Evolutionary conservation across 1,139 yeast species (phyloP), one percentile per base, ranked within the genome.

Genomic region (Protomyces lactucae-debilis): DNA sequence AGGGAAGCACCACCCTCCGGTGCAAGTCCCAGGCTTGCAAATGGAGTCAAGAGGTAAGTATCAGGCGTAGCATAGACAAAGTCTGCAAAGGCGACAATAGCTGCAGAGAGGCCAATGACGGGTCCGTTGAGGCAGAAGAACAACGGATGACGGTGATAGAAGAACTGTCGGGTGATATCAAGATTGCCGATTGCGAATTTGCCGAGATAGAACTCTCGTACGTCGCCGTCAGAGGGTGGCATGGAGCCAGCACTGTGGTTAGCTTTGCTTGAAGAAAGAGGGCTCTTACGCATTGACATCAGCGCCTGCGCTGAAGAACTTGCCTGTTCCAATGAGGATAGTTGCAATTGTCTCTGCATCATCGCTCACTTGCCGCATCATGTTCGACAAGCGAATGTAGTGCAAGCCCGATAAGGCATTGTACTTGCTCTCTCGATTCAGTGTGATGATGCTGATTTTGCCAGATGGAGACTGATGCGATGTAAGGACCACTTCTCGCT

Each of bases 221-320:
- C 28, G 60, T 65, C 67, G 16, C 35, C 46, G 35, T 56, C 46
- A 14, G 18, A 12, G 3, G 43, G 14, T 9, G 43, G 14, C 28
- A 18, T 21, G 14, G 54, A 23, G 28, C 53, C 53, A 18, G 53
- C 60, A 16, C 52, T 21, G 6, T 25, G 9, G 12, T 25, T 18
- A 18, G 54, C 54, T 55, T 54, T 10, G 60, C 45, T 61, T 10
- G 48, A 10, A 71, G 63, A 40, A 39, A 16, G 74, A 74, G 18
- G 77, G 73, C 21, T 68, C 70, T 18, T 69, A 71, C 23, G 79
- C 76, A 52, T 74, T 72, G 67, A 88, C 82, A 73, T 88, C 86
- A 37, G 96, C 97, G 48, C 97, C 97, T 5, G 96, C 88, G 45
- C 92, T 85, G 74, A 90, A 90, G 74, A 80, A 88, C 68, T 86